Conservation (phyloP, 768 basidiomycete species). For the Mycena pura region DNA sequence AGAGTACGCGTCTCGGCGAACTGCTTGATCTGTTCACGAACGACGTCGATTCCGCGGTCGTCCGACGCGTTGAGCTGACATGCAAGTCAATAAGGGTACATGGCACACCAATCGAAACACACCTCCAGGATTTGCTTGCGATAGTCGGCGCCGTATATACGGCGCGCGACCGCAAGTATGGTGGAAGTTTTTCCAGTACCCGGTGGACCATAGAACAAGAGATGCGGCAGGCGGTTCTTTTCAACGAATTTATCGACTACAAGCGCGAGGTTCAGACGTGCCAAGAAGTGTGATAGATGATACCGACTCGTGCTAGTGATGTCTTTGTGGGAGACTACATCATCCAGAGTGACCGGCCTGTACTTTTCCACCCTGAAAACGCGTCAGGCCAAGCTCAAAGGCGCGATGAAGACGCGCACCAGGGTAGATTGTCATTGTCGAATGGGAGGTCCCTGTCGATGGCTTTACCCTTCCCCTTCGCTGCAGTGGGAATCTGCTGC, state of each 20-base stretch:
- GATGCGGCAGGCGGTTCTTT: constrained; percentile 91
- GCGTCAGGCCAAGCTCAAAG: constrained; percentile 11
- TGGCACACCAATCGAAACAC: constrained; percentile 16
- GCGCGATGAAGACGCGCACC: constrained; percentile 55
- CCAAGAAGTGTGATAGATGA: neutral
- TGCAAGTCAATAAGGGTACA: constrained; percentile 1
- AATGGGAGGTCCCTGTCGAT: constrained; percentile 45
- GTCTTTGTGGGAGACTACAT: constrained; percentile 96
- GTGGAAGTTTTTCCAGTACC: constrained; percentile 99
- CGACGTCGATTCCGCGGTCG: constrained; percentile 98
- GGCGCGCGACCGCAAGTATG: constrained; percentile 92
- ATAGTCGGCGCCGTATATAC: constrained; percentile 89
- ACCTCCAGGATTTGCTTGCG: constrained; percentile 95
- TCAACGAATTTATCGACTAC: constrained; percentile 99
- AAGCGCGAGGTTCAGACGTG: constrained; percentile 20
- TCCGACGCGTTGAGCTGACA: constrained; percentile 94
- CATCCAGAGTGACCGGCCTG: constrained; percentile 86
- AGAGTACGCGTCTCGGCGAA: constrained; percentile 96
- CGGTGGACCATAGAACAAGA: constrained; percentile 97
- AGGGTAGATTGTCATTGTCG: constrained; percentile 79
- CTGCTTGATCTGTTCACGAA: constrained; percentile 98
- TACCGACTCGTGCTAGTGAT: constrained; percentile 91
- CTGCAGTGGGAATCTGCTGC: constrained; percentile 42
- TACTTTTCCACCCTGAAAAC: constrained; percentile 94
- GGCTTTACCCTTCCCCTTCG: constrained; percentile 79